phyloP scores from a whole-genome alignment of 2,329 filamentous ascomycete genomes.

The Monilinia fructigena region DNA sequence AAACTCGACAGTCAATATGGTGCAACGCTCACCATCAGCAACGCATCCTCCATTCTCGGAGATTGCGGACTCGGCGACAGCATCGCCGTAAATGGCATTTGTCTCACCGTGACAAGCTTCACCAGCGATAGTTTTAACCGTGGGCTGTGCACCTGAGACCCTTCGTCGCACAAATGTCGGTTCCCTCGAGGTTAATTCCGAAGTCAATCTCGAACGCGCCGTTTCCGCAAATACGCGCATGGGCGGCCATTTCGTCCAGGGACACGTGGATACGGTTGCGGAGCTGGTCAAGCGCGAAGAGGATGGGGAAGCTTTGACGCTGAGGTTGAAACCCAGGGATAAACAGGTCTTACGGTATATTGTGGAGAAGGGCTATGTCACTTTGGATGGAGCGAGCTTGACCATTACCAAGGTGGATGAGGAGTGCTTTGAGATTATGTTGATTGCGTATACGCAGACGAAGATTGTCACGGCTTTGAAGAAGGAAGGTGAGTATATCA shows the following conservation, averaged over 20 bases:
- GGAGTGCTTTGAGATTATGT: slow-evolving; percentile 93
- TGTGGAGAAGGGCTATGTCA: slow-evolving; percentile 94
- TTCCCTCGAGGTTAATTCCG: slow-evolving; percentile 59
- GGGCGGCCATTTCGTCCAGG: slow-evolving; percentile 98
- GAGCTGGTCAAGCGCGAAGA: slow-evolving; percentile 68
- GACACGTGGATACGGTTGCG: slow-evolving; percentile 90
- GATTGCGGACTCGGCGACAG: slow-evolving; percentile 89
- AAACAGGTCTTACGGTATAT: slow-evolving; percentile 75
- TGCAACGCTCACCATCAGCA: slow-evolving; percentile 83
- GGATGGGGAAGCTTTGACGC: slow-evolving; percentile 87
- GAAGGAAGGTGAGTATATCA: slow-evolving; percentile 41
- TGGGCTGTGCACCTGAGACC: slow-evolving; percentile 93
- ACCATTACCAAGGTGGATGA: slow-evolving; percentile 83
- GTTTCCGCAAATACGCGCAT: slow-evolving; percentile 90
- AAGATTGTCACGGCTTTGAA: slow-evolving; percentile 60
- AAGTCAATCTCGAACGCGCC: slow-evolving; percentile 90
- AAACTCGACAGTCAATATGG: slow-evolving; percentile 80
- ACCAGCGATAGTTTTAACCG: slow-evolving; percentile 69
- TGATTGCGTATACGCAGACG: slow-evolving; percentile 95
- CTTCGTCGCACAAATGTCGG: slow-evolving; percentile 95
- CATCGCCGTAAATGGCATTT: slow-evolving; percentile 93
- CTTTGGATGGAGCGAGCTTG: slow-evolving; percentile 90
- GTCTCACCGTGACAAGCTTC: slow-evolving; percentile 85
- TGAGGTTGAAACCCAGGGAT: slow-evolving; percentile 74
- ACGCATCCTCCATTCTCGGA: slow-evolving; percentile 67